Evolutionary conservation across 2,329 filamentous ascomycete genomes (phyloP).

Genomic region (Biscogniauxia mediterranea): DNA sequence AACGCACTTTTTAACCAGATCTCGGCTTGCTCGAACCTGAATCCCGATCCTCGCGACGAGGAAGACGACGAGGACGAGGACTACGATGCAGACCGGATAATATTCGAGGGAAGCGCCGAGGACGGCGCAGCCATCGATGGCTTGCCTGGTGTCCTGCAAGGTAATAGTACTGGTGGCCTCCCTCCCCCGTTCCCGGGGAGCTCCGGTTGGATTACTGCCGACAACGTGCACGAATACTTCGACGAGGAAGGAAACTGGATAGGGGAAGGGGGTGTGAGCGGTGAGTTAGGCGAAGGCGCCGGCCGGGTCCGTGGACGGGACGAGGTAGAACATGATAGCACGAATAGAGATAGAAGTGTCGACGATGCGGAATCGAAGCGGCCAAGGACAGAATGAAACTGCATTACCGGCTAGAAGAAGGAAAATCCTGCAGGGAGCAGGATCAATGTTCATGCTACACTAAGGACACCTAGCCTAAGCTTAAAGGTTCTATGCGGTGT

Average conservation of each 20-base stretch:
- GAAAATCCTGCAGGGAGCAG: not conserved
- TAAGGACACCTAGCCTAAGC: not conserved
- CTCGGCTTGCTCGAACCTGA: slow-evolving; percentile 71
- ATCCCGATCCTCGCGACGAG: slow-evolving; percentile 65
- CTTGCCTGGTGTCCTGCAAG: slow-evolving; percentile 53
- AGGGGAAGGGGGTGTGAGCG: slow-evolving; percentile 44
- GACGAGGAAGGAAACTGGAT: slow-evolving; percentile 81
- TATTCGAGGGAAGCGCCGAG: slow-evolving; percentile 52
- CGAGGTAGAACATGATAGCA: slow-evolving; percentile 50
- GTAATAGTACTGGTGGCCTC: slow-evolving; percentile 47
- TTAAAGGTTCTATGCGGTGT: too few species aligned
- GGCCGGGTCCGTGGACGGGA: slow-evolving; percentile 55
- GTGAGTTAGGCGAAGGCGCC: slow-evolving; percentile 62
- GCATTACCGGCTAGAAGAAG: not conserved
- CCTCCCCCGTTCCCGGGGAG: slow-evolving; percentile 72
- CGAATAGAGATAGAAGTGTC: slow-evolving; percentile 41
- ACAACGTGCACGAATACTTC: slow-evolving; percentile 84
- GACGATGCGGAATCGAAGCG: slow-evolving; percentile 37
- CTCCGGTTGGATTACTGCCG: slow-evolving; percentile 84
- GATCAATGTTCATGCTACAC: not conserved
- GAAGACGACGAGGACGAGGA: slow-evolving; percentile 54
- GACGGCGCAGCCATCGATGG: slow-evolving; percentile 53
- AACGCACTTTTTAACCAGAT: slow-evolving; percentile 66
- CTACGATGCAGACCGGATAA: slow-evolving; percentile 48
- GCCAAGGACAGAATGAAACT: slow-evolving; percentile 29